Evolutionary conservation across 169 alveolate species (phyloP), one percentile per base, ranked within the genome.

Genomic region (Plasmodium berghei): DNA sequence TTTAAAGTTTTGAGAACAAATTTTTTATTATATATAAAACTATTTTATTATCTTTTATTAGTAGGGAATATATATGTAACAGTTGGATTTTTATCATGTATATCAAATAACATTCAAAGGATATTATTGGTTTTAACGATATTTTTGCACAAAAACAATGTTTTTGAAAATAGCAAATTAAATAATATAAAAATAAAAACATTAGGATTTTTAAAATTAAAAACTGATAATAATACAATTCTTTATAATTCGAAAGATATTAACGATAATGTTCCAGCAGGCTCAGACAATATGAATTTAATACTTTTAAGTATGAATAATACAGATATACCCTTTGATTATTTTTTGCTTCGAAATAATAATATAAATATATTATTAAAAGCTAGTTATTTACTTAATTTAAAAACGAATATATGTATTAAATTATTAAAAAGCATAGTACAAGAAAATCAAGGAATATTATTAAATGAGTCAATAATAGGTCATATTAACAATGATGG

Each of bases 401-500:
- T 86, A 64, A 86, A 86, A 72, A 71, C 86, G 2, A 46, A 54
- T 63, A 46, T 86, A 46, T 59, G 87, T 46, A 71, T 71, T 16
- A 69, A 86, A 71, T 63, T 86, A 45, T 46, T 86, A 52, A 86
- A 86, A 63, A 69, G 75, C 20, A 71, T 71, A 24, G 91, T 86
- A 28, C 74, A 86, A 49, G 87, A 86, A 48, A 86, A 86, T 45
- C 91, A 86, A 61, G 91, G 72, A 46, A 46, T 86, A 1, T 72
- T 86, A n/a, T 28, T 86, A 42, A 28, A 86, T 54, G 91, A 86
- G 52, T 70, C 58, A 8, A 55, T 86, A 71, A 66, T 86, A 34
- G 91, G 91, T n/a, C 91, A 71, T 16, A 86, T 86, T 59, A 70
- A 86, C 58, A 86, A 86, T 63, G 74, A 86, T 20, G 91, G 91